These are phyloP conservation scores for Cercospora sp. DNA, from an alignment of 2,329 filamentous ascomycete species.

Conservation along the genomic window DNA sequence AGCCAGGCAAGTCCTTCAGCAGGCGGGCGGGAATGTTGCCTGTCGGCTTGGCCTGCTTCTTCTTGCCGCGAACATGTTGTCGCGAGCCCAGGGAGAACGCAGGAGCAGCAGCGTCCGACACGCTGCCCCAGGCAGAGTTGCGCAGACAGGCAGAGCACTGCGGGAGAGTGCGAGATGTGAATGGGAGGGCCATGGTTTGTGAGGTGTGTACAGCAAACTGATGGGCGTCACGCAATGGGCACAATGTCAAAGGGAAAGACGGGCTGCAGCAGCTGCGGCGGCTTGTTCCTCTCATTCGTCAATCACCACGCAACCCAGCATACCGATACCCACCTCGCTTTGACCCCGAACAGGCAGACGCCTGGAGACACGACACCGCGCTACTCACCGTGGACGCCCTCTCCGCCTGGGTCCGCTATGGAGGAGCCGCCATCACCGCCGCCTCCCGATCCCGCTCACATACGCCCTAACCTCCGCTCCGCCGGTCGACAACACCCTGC, in stretches of 20 bases:
- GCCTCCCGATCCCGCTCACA: slow-evolving; percentile 9
- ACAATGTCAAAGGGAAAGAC: background rate
- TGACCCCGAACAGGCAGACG: slow-evolving; percentile 2
- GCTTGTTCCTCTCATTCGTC: slow-evolving; percentile 10
- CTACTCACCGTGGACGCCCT: slow-evolving; percentile 22
- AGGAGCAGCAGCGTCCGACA: slow-evolving; percentile 17
- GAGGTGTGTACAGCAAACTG: background rate
- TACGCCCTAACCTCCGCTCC: background rate
- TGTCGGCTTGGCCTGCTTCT: slow-evolving; percentile 37
- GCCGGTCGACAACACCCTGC: slow-evolving; percentile 5
- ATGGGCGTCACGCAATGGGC: slow-evolving; percentile 5
- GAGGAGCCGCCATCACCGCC: slow-evolving; percentile 22
- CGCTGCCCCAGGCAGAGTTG: slow-evolving; percentile 27
- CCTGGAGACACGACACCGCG: background rate
- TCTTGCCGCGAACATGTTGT: slow-evolving; percentile 42
- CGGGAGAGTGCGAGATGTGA: slow-evolving; percentile 28
- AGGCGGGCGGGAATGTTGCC: slow-evolving; percentile 53
- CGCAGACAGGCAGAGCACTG: slow-evolving; percentile 37
- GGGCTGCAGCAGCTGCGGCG: background rate
- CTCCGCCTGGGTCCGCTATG: slow-evolving; percentile 25
- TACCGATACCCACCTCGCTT: slow-evolving; percentile 7
- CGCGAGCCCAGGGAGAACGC: slow-evolving; percentile 17
- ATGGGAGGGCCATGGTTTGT: slow-evolving; percentile 28
- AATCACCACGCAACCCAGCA: background rate
- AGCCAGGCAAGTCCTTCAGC: slow-evolving; percentile 54